Conservation (phyloP, 139 green algal species). For the Axilococcus clingmanii region DNA sequence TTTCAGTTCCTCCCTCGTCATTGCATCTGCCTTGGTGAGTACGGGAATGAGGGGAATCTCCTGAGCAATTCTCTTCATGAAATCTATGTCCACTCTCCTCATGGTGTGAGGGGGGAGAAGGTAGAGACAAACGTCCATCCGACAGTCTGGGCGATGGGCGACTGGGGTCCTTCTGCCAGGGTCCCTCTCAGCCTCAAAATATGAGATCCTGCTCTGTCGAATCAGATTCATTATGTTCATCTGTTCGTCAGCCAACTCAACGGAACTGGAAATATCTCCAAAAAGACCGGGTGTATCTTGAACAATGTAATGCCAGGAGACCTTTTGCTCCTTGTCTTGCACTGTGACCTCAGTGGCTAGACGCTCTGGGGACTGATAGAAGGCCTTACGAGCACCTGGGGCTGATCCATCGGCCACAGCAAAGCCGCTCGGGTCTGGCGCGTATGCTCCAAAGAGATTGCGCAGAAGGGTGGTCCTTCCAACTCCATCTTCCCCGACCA, state of each 20-base stretch:
- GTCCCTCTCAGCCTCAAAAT: constrained; percentile 9
- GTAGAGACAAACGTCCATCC: constrained; percentile 40
- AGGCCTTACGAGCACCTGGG: constrained; percentile 8
- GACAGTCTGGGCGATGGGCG: constrained; percentile 11
- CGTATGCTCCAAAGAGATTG: constrained; percentile 43
- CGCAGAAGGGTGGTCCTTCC: constrained; percentile 45
- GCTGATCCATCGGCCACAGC: constrained; percentile 23
- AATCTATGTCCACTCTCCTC: constrained; percentile 8
- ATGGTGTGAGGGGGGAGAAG: constrained; percentile 42
- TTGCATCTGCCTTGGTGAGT: constrained; percentile 39
- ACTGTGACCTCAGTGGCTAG: constrained; percentile 22
- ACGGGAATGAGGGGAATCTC: constrained; percentile 35
- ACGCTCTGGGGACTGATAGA: constrained; percentile 13
- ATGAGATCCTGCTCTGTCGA: not conserved
- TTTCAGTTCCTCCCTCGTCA: constrained; percentile 36
- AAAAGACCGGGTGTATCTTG: constrained; percentile 4
- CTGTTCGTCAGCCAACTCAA: not conserved
- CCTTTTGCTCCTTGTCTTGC: constrained; percentile 6
- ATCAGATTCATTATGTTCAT: not conserved
- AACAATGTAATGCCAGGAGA: constrained; percentile 2
- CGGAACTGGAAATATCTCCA: not conserved
- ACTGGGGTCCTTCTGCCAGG: constrained; percentile 3
- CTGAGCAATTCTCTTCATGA: constrained; percentile 27
- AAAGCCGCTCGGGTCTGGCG: constrained; percentile 26
- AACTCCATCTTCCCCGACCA: constrained; percentile 37